Evolutionary conservation across 768 basidiomycete species (phyloP), one percentile per base, ranked within the genome.

Genomic region (Naematelia aurantialba): DNA sequence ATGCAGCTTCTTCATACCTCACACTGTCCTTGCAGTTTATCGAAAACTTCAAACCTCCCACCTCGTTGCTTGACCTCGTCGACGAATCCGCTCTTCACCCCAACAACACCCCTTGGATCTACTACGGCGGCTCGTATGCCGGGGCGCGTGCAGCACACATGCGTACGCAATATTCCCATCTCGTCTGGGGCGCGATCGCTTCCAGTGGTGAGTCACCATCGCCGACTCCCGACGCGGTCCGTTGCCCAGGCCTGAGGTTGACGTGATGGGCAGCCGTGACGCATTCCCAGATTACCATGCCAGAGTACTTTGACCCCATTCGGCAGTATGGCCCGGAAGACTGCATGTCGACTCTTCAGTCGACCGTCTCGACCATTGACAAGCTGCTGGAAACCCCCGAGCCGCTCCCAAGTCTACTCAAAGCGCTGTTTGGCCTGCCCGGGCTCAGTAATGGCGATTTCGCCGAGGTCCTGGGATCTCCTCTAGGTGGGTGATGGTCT

Each of bases 81-180:
- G 58, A 60, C 0, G 22, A 67, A 83, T 88, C 68, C 68, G 90
- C 63, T 87, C 86, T 17, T 83, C 89, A 11, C 84, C 87, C 17
- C 79, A 64, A 63, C 19, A 62, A 68, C 26, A 70, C 72, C 12
- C 73, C 75, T 8, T 79, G 78, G 78, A 65, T 79, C 42, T 75
- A 94, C 74, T 94, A 94, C 68, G 94, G 94, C 13, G 92, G 90
- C 5, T 91, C 89, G 0, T 94, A 94, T 66, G 91, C 91, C 10
- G 93, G 93, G 60, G 93, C 92, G 5, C 85, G 92, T 12, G 87
- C 91, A 0, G 93, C 93, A 0, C 89, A 94, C 69, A 91, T 94
- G 87, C 85, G 83, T 55, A 79, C 89, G 29, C 81, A 92, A 24
- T 92, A 91, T 69, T 91, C 91, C 0, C 85, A 91, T 29, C 80